phyloP scores from a whole-genome alignment of 306 rosid genomes.

The Rosa multiflora region DNA sequence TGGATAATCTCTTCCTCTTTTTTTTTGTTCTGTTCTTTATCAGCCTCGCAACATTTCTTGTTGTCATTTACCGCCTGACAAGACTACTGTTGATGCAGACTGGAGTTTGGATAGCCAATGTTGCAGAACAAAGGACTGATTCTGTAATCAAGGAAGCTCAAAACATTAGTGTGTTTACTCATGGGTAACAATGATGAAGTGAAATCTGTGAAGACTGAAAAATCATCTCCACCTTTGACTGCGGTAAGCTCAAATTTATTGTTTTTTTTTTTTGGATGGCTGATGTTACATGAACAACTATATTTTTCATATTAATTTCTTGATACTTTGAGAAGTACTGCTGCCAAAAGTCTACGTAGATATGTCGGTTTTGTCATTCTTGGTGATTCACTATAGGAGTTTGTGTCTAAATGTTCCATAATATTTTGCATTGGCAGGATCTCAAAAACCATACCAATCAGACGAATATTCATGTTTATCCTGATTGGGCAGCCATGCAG shows the following conservation, averaged over 20 bases:
- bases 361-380: background rate
- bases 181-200: slow-evolving; percentile 86
- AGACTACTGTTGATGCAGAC: slow-evolving; percentile 21
- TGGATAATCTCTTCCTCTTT: background rate
- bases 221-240: slow-evolving; percentile 60
- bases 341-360: slow-evolving; percentile 1
- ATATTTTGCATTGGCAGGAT: slow-evolving; percentile 48
- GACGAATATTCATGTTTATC: slow-evolving; percentile 62
- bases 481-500: slow-evolving; percentile 99
- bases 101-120: background rate
- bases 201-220: slow-evolving; percentile 60
- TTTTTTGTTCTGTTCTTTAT: background rate
- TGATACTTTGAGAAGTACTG: slow-evolving; percentile 13
- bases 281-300: background rate
- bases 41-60: background rate
- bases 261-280: background rate
- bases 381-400: background rate
- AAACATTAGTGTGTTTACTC: slow-evolving; percentile 23
- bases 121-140: slow-evolving; percentile 28
- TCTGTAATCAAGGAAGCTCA: slow-evolving; percentile 21
- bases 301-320: slow-evolving; percentile 7
- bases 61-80: slow-evolving; percentile 13
- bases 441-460: slow-evolving; percentile 51
- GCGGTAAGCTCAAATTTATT: slow-evolving; percentile 45
- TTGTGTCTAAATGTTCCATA: background rate